Base-by-base conservation (phyloP, 1,284 basidiomycete species). In the Tetrapyrgos nigripes region DNA sequence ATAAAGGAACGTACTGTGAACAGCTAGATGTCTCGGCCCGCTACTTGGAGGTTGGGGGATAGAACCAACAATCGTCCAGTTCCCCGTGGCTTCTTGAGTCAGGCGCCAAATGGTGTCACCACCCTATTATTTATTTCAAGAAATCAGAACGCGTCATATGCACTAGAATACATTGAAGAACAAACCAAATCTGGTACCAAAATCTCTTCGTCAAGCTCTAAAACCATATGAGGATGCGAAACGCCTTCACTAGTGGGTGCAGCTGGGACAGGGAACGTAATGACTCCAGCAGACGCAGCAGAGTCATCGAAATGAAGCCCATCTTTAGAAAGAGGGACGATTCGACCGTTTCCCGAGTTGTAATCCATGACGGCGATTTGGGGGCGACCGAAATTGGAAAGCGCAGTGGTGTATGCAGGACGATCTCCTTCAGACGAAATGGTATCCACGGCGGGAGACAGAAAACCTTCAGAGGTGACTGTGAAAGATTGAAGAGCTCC, bases 81-180 rank as follows among this genome's bases (percentile, higher is more conserved):
- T 64, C 0, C 79, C 81, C 1, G 77, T 68, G 4, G 67, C 72
- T 44, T 75, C 63, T 57, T 78, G 68, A 31, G 73, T 76, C 1
- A 88, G 75, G 33, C 87, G 76, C 87, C 87, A 91, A 60, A 89
- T 82, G 58, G 75, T 86, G 70, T 90, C 87, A 3, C 72, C 79
- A 9, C 88, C 88, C 87, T 89, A 57, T 9, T 40, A 17, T 33
- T 8, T 9, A 17, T 40, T 17, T 33, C 11, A 14, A 28, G 5
- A 35, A 24, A 59, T 33, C 14, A 26, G 43, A 3, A 21, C 35
- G 21, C 10, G 14, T 27, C 24, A 19, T 28, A 29, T 8, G 9
- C 14, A 14, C 31, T 33, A 33, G 31, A 33, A 33, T 33, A 29
- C 40, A 19, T 14, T 11, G 13, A 40, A 29, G 26, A 23, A 2